Evolutionary conservation across 768 basidiomycete genomes (phyloP).

Genomic region (Lactarius psammicola): DNA sequence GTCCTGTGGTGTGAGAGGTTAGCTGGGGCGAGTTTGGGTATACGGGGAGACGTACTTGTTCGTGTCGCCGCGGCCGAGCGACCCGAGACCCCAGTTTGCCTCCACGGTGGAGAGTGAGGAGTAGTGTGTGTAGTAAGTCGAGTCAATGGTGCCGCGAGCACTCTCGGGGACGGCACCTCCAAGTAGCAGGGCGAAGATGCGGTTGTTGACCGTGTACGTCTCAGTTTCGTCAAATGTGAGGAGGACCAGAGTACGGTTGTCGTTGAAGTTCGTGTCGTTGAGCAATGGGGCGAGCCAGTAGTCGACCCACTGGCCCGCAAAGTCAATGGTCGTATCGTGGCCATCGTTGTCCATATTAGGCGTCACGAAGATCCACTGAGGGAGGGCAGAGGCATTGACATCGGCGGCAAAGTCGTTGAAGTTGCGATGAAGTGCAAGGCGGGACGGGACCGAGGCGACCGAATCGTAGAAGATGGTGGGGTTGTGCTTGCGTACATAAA

Average conservation of each 20-base stretch:
- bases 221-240: conserved; percentile 64
- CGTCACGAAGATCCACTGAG: conserved; percentile 63
- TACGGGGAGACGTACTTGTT: too few species aligned
- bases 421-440: conserved; percentile 60
- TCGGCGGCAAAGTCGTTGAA: too few species aligned
- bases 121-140: too few species aligned
- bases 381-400: conserved; percentile 46
- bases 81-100: too few species aligned
- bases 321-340: conserved; percentile 57
- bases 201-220: conserved; percentile 44
- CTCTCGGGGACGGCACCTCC: conserved; percentile 46
- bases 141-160: conserved; percentile 48
- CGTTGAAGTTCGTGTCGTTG: conserved; percentile 51
- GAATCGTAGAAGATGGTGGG: conserved; percentile 54
- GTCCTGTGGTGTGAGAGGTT: conserved; percentile 26
- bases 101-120: too few species aligned
- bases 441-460: conserved; percentile 42
- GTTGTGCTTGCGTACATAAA: conserved; percentile 58
- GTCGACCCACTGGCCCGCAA: conserved; percentile 45
- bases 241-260: conserved; percentile 52
- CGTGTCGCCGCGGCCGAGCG: too few species aligned
- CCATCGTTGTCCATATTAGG: conserved; percentile 60
- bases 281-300: conserved; percentile 56
- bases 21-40: too few species aligned
- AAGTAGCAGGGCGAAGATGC: conserved; percentile 45